Percentiles rank a stretch among this genome's conserved stretches.
Evolutionary conservation across 768 basidiomycete species (phyloP).

Genomic region (Podaxis mareebaensis): DNA sequence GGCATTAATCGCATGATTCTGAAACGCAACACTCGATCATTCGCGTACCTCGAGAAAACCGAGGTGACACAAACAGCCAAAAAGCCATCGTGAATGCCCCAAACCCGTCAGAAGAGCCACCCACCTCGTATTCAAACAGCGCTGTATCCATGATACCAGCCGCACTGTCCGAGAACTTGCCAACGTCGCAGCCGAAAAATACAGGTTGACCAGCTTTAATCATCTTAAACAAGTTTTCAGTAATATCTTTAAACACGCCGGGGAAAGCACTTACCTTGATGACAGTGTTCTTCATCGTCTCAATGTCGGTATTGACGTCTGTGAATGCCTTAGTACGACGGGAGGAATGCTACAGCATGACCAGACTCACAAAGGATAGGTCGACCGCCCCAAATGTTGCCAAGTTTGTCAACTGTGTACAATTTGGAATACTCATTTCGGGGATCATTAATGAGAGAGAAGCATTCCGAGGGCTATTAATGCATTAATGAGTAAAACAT

Average conservation of each 20-base stretch:
- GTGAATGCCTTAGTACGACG: conserved; percentile 4
- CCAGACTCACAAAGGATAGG: conserved; percentile 72
- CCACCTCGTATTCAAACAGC: conserved; percentile 80
- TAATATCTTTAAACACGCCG: neutral
- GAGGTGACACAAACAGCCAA: neutral
- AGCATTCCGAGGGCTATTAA: conserved; percentile 65
- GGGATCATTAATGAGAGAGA: conserved; percentile 95
- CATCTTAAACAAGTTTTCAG: conserved; percentile 35
- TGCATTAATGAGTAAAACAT: conserved; percentile 2
- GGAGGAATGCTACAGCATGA: neutral
- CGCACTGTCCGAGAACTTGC: conserved; percentile 71
- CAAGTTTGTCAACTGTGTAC: conserved; percentile 91
- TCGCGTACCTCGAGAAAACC: neutral
- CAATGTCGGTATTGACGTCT: conserved; percentile 90
- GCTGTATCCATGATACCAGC: conserved; percentile 86
- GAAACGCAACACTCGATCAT: neutral
- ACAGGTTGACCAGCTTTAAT: conserved; percentile 88
- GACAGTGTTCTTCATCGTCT: conserved; percentile 78
- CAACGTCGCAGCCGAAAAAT: conserved; percentile 97
- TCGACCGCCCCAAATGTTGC: conserved; percentile 88
- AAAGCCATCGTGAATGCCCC: neutral
- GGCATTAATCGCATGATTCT: neutral
- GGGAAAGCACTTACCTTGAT: conserved; percentile 50
- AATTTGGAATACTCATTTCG: conserved; percentile 80
- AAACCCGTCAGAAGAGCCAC: conserved; percentile 9